Conservation (phyloP, 2,329 filamentous ascomycete genomes). For the Fusarium circinatum region DNA sequence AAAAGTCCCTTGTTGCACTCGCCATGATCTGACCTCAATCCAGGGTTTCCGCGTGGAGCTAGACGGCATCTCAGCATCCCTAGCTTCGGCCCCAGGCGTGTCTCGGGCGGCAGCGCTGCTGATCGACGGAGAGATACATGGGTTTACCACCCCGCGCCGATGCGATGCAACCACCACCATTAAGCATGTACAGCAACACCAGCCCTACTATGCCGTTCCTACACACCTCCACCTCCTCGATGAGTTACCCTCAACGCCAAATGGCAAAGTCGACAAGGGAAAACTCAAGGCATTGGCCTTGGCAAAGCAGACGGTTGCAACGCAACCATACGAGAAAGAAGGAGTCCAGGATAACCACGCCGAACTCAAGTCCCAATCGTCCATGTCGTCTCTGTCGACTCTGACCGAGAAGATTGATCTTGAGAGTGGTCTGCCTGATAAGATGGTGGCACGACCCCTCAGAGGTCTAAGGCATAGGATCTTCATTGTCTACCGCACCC, state of each 20-base stretch:
- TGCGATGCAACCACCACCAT: constrained; percentile 53
- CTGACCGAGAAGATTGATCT: constrained; percentile 47
- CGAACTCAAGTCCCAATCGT: constrained; percentile 47
- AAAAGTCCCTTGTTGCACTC: background rate
- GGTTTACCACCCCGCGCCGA: constrained; percentile 56
- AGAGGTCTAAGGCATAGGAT: constrained; percentile 56
- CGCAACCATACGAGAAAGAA: constrained; percentile 11
- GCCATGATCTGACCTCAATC: constrained; percentile 1
- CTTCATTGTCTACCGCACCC: constrained; percentile 64
- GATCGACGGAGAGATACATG: constrained; percentile 60
- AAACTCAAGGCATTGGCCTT: constrained; percentile 51
- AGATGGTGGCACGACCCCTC: constrained; percentile 52
- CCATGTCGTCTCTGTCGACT: constrained; percentile 44
- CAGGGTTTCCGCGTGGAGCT: constrained; percentile 69
- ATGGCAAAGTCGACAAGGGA: constrained; percentile 67
- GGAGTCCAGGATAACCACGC: constrained; percentile 2
- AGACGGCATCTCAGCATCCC: constrained; percentile 64
- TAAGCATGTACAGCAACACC: constrained; percentile 52
- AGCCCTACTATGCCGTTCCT: constrained; percentile 67
- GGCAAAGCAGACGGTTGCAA: constrained; percentile 4
- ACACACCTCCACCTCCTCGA: constrained; percentile 55
- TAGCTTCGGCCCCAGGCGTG: constrained; percentile 58
- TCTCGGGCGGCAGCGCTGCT: constrained; percentile 59
- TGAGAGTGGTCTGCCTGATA: constrained; percentile 51
- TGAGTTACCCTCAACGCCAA: constrained; percentile 60